Evolutionary conservation across 495 filamentous ascomycete species (phyloP).

Genomic region (Aspergillus ellipticus): DNA sequence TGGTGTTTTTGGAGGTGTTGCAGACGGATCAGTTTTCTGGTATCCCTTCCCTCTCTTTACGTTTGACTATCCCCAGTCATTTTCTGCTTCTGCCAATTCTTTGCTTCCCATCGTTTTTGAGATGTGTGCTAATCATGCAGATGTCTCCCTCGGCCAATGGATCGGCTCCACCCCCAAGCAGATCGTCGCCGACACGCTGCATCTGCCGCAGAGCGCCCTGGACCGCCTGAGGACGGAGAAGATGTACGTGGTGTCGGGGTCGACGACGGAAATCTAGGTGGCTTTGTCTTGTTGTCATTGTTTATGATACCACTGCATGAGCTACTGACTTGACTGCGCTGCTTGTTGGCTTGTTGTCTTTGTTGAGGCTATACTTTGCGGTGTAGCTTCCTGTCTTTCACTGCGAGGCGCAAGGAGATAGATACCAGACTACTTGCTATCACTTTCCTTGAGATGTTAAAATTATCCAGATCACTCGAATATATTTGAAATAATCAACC

Average conservation of each 20-base stretch:
- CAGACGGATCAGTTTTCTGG: slow-evolving; percentile 61
- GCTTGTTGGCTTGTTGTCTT: too few relatives aligned
- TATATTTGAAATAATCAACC: too few relatives aligned
- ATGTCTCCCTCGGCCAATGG: slow-evolving; percentile 63
- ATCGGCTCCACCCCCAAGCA: slow-evolving; percentile 60
- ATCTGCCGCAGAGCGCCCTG: slow-evolving; percentile 52
- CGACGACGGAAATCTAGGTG: slow-evolving; percentile 1
- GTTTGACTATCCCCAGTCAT: too few relatives aligned
- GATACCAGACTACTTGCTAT: too few relatives aligned
- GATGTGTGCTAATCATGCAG: slow-evolving; percentile 23
- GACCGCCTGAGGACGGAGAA: slow-evolving; percentile 57
- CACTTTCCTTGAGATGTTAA: too few relatives aligned
- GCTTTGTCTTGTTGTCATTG: too few relatives aligned
- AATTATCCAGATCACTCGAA: too few relatives aligned
- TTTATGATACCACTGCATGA: too few relatives aligned
- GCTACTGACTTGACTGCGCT: not conserved
- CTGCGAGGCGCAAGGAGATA: too few relatives aligned
- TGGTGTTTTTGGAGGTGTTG: slow-evolving; percentile 68
- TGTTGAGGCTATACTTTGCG: too few relatives aligned
- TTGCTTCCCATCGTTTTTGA: not conserved
- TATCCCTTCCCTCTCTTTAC: slow-evolving; percentile 21
- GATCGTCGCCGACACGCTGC: slow-evolving; percentile 61
- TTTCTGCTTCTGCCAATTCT: not conserved
- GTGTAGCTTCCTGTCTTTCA: too few relatives aligned
- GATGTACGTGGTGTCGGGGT: slow-evolving; percentile 52